Evolutionary conservation across 2,329 filamentous ascomycete species (phyloP).

Genomic region (Colletotrichum kahawae): DNA sequence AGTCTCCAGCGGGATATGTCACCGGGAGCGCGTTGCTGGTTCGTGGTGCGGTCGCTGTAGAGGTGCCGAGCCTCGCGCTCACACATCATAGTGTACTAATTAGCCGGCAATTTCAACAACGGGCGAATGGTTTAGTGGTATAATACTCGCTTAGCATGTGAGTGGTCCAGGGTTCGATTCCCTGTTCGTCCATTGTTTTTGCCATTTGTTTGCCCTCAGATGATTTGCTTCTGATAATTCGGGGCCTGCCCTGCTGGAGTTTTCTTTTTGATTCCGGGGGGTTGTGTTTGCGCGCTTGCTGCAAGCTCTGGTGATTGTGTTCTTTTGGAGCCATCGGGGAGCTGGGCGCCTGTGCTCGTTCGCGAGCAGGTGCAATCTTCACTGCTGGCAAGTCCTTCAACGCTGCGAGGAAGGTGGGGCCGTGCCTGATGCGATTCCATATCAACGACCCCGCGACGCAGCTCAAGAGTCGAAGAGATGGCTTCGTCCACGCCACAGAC

Average conservation of each 20-base stretch:
- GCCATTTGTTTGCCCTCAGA: too few species aligned
- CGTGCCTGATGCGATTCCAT: background rate
- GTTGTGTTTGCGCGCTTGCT: background rate
- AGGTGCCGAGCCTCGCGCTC: rapidly evolving
- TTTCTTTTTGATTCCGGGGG: rapidly evolving
- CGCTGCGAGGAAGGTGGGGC: background rate
- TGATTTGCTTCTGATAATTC: too few species aligned
- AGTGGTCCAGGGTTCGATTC: slow-evolving; percentile 22
- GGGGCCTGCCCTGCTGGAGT: rapidly evolving
- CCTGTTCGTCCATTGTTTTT: slow-evolving; percentile 12
- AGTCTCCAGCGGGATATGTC: background rate
- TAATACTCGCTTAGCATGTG: slow-evolving; percentile 23
- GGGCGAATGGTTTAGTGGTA: slow-evolving; percentile 23
- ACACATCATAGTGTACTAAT: background rate
- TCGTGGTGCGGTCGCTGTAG: background rate
- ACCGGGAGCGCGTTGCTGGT: background rate
- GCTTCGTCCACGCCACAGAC: background rate
- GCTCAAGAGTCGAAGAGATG: background rate
- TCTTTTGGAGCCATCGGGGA: rapidly evolving
- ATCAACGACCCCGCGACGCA: background rate
- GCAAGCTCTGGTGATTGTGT: rapidly evolving
- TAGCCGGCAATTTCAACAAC: rapidly evolving
- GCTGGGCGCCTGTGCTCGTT: background rate
- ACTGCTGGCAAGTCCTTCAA: background rate
- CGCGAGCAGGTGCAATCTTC: background rate